Percentiles rank a stretch among this genome's conserved stretches.
Evolutionary conservation across 305 asterid genomes (phyloP).

Genomic region (Withania somnifera): DNA sequence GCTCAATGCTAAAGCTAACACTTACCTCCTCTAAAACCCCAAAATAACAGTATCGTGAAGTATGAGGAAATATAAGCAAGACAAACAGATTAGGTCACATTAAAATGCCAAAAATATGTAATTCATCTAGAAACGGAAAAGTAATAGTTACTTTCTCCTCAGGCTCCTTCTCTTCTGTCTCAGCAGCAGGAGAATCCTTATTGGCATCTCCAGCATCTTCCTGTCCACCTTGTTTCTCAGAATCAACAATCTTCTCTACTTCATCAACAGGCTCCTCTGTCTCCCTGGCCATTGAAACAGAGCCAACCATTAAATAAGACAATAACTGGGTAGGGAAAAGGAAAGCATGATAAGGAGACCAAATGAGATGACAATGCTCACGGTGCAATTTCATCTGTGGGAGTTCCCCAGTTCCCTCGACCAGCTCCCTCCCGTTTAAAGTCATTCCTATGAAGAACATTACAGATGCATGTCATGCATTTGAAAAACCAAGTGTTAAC

Average conservation of each 20-base stretch:
- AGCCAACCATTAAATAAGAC: neutral
- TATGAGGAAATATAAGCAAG: neutral
- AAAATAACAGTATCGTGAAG: neutral
- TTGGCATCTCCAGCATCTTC: constrained; percentile 36
- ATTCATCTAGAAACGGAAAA: neutral
- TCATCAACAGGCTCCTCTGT: constrained; percentile 32
- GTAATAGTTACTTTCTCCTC: constrained; percentile 46
- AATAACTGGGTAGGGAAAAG: neutral
- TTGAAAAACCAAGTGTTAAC: neutral
- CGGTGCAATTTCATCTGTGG: constrained; percentile 41
- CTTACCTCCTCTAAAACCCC: neutral
- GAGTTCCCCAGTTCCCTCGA: constrained; percentile 65
- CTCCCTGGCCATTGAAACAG: constrained; percentile 24
- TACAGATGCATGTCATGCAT: neutral
- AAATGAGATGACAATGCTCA: constrained; percentile 15
- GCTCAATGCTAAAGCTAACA: neutral
- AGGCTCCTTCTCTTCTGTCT: constrained; percentile 41
- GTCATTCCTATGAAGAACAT: constrained; percentile 22
- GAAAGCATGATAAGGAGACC: neutral
- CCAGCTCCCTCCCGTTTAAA: constrained; percentile 69
- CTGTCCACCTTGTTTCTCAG: constrained; percentile 33
- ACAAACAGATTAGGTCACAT: neutral
- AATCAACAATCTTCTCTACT: constrained; percentile 35
- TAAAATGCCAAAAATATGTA: neutral
- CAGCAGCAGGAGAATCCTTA: constrained; percentile 35